Percentiles rank a stretch among this genome's conserved stretches.
These are phyloP conservation scores for Cryptococcus floricola DNA, from an alignment of 1,284 basidiomycete genomes.

Conservation along the genomic window DNA sequence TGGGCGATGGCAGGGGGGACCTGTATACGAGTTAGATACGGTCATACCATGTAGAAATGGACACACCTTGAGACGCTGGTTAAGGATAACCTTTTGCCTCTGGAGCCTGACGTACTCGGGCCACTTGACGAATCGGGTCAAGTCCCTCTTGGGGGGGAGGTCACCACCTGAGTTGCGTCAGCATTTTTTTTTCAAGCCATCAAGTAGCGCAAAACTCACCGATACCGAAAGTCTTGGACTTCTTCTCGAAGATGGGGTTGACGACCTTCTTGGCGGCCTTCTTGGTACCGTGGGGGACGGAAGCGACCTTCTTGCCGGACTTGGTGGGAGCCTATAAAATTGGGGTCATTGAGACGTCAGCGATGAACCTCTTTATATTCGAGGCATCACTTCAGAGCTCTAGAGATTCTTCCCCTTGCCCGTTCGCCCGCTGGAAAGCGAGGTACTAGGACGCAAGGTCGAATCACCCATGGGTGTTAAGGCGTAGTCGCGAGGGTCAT, in stretches of 20 bases:
- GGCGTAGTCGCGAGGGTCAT: constrained; percentile 1
- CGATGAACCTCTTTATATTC: constrained; percentile 18
- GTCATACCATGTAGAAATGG: neutral
- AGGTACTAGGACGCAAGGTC: too few species aligned
- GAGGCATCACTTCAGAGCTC: constrained; percentile 40
- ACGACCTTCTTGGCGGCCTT: constrained; percentile 69
- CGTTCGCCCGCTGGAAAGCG: too few species aligned
- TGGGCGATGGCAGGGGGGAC: constrained; percentile 97
- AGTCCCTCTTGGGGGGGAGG: constrained; percentile 82
- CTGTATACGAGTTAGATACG: neutral
- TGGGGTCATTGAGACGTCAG: constrained; percentile 49
- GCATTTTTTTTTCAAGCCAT: neutral
- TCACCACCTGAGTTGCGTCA: constrained; percentile 68
- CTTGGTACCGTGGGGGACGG: constrained; percentile 60
- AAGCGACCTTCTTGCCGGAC: constrained; percentile 49
- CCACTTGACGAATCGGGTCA: constrained; percentile 99
- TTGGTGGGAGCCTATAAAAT: constrained; percentile 40
- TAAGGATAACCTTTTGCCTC: constrained; percentile 96
- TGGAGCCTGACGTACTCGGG: constrained; percentile 98
- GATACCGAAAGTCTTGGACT: constrained; percentile 89
- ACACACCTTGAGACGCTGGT: constrained; percentile 84
- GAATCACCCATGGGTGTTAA: constrained; percentile 13
- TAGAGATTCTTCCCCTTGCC: constrained; percentile 10
- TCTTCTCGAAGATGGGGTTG: constrained; percentile 94
- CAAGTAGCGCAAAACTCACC: constrained; percentile 56